Percentiles rank a stretch among this genome's conserved stretches.
phyloP scores from a whole-genome alignment of 1,284 basidiomycete species.

The Exobasidium rhododendri region DNA sequence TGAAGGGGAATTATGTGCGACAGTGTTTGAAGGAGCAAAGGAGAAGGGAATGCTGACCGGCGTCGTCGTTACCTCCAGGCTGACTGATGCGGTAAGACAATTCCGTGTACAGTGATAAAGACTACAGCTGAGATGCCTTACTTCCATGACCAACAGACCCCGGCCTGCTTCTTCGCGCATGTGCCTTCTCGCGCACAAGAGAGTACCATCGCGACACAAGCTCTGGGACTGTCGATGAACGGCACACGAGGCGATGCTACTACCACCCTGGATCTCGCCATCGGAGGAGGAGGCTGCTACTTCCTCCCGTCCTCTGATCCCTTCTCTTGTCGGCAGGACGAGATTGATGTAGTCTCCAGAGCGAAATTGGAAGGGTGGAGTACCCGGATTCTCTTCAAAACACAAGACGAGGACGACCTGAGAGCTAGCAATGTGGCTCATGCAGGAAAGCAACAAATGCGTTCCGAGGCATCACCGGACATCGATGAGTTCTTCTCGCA shows the following conservation, averaged over 20 bases:
- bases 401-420: constrained; percentile 41
- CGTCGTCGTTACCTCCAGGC: constrained; percentile 49
- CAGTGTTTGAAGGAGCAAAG: constrained; percentile 54
- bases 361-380: constrained; percentile 40
- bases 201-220: constrained; percentile 30
- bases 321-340: constrained; percentile 50
- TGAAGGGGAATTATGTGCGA: constrained; percentile 52
- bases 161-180: constrained; percentile 55
- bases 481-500: constrained; percentile 4
- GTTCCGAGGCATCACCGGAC: constrained; percentile 12
- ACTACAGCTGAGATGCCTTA: background rate
- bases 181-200: constrained; percentile 36
- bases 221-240: constrained; percentile 29
- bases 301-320: constrained; percentile 50
- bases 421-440: constrained; percentile 12
- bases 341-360: constrained; percentile 41
- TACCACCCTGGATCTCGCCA: constrained; percentile 43
- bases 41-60: constrained; percentile 47
- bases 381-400: constrained; percentile 18
- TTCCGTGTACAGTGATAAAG: constrained; percentile 13
- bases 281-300: constrained; percentile 55
- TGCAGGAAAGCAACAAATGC: constrained; percentile 18
- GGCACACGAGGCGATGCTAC: constrained; percentile 23
- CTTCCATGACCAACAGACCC: constrained; percentile 30
- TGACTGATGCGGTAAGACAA: constrained; percentile 50